Evolutionary conservation across 2,329 filamentous ascomycete genomes (phyloP).

Genomic region (Penicillium sp.): DNA sequence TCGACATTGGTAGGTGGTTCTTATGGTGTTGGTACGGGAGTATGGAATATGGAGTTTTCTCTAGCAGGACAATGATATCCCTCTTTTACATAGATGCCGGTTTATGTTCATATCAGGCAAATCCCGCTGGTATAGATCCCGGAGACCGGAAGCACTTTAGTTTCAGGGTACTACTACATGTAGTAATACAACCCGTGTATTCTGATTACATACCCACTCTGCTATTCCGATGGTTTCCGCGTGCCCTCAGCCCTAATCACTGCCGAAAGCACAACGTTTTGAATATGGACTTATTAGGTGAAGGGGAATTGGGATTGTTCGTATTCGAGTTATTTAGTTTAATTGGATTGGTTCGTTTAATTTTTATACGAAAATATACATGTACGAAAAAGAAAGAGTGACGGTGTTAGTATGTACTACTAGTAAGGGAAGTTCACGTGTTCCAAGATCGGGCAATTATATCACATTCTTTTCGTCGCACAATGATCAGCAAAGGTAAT

Average conservation of each 20-base stretch:
- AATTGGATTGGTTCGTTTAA: not conserved
- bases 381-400: not conserved
- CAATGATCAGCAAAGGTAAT: slow-evolving; percentile 6
- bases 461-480: slow-evolving; percentile 24
- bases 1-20: slow-evolving; percentile 62
- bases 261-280: slow-evolving; percentile 15
- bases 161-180: not conserved
- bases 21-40: not conserved
- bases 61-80: slow-evolving; percentile 3
- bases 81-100: not conserved
- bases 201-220: slow-evolving; percentile 26
- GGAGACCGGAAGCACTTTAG: not conserved
- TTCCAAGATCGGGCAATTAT: not conserved
- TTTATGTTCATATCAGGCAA: not conserved
- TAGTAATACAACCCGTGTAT: slow-evolving; percentile 20
- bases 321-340: not conserved
- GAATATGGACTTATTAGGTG: not conserved
- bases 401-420: not conserved
- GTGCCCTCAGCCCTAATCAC: slow-evolving; percentile 30
- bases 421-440: slow-evolving; percentile 2
- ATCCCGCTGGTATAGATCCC: slow-evolving; percentile 2
- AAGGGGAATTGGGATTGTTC: not conserved
- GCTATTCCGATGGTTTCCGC: slow-evolving; percentile 26
- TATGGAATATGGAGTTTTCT: not conserved
- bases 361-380: not conserved